These are phyloP conservation scores for Pestalotiopsis sp. DNA, from an alignment of 2,329 filamentous ascomycete genomes.

Conservation along the genomic window DNA sequence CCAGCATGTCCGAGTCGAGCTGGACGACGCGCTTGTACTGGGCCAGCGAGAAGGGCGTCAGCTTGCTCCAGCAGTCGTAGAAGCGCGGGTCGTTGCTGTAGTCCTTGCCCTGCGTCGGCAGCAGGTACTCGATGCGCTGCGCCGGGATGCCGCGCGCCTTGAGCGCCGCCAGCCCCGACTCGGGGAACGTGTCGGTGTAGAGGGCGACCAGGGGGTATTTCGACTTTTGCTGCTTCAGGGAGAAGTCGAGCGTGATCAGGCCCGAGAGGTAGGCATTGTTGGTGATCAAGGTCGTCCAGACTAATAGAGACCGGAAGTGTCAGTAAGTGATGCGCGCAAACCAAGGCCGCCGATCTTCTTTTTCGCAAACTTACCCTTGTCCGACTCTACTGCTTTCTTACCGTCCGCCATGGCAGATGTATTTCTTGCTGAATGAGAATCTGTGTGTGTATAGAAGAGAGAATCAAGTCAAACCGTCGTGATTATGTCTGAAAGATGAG, in stretches of 20 bases:
- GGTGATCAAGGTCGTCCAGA: constrained; percentile 88
- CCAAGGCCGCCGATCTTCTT: not conserved
- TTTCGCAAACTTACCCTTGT: constrained; percentile 26
- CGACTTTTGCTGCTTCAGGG: constrained; percentile 65
- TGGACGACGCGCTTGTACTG: constrained; percentile 82
- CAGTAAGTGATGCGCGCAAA: not conserved
- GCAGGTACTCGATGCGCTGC: constrained; percentile 72
- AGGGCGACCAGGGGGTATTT: constrained; percentile 81
- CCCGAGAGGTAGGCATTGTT: constrained; percentile 82
- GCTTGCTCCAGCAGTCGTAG: constrained; percentile 89
- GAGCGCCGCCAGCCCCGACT: constrained; percentile 69
- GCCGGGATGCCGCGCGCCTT: constrained; percentile 69
- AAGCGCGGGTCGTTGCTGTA: constrained; percentile 81
- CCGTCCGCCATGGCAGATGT: constrained; percentile 30
- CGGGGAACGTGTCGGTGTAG: constrained; percentile 77
- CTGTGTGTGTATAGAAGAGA: not conserved
- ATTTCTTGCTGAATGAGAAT: not conserved
- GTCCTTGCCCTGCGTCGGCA: constrained; percentile 66
- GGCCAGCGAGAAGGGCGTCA: constrained; percentile 74
- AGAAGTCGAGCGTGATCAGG: constrained; percentile 79
- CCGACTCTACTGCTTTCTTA: constrained; percentile 32
- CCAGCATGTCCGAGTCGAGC: constrained; percentile 88
- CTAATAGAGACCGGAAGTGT: constrained; percentile 41
- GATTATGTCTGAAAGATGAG: not conserved
- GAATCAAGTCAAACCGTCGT: not conserved